Evolutionary conservation across 257 asterid species (phyloP).

Genomic region (Solanum pimpinellifolium): DNA sequence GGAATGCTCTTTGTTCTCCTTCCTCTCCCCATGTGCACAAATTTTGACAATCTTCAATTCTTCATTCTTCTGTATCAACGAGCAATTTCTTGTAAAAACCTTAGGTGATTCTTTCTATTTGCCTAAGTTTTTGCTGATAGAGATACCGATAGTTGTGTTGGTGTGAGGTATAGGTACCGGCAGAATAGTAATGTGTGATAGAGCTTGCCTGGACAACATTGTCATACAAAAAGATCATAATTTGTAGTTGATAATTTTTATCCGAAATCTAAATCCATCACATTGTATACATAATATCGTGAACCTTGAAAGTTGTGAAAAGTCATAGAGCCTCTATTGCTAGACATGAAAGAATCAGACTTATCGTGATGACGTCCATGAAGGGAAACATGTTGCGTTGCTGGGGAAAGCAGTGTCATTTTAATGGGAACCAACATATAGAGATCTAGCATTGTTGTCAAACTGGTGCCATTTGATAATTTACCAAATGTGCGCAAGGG

Average conservation of each 20-base stretch:
- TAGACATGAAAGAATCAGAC: background rate
- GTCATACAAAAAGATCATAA: background rate
- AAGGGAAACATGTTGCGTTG: background rate
- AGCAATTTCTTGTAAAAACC: background rate
- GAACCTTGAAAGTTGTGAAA: background rate
- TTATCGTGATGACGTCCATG: background rate
- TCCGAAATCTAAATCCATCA: background rate
- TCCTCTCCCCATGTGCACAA: background rate
- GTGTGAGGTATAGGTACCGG: background rate
- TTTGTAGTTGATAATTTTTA: background rate
- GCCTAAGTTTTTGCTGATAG: background rate
- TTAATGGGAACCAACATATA: background rate
- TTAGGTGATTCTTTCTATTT: background rate
- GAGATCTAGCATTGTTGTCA: background rate
- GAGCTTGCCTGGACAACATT: background rate
- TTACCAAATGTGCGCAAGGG: background rate
- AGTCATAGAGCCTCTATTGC: background rate
- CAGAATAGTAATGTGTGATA: background rate
- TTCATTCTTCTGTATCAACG: background rate
- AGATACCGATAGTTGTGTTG: background rate
- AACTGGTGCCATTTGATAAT: background rate
- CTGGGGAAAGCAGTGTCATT: background rate
- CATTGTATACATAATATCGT: background rate
- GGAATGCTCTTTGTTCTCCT: background rate
- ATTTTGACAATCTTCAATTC: background rate